Conservation (phyloP, 768 basidiomycete species). For the Goffeauzyma gilvescens region DNA sequence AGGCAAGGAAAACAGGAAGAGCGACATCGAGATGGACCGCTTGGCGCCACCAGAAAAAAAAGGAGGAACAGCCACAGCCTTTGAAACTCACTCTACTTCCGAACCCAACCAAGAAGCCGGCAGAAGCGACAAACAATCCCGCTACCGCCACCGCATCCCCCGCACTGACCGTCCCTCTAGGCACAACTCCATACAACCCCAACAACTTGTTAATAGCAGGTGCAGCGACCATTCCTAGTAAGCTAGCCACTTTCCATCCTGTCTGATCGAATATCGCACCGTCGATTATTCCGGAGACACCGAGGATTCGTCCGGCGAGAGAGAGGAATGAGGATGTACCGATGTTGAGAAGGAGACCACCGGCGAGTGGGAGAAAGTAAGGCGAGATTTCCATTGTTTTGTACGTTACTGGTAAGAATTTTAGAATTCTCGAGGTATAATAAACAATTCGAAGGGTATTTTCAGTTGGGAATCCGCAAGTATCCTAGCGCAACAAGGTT, state of each 20-base stretch:
- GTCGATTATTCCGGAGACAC: slow-evolving; percentile 29
- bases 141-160: neutral
- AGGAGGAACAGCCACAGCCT: neutral
- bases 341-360: slow-evolving; percentile 27
- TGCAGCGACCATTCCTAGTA: slow-evolving; percentile 14
- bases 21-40: too few relatives aligned
- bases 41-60: neutral
- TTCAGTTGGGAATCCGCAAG: too few relatives aligned
- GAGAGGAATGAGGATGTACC: slow-evolving; percentile 25
- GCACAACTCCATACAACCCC: slow-evolving; percentile 1
- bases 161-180: slow-evolving; percentile 6
- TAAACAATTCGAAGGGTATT: too few relatives aligned
- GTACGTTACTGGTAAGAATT: too few relatives aligned
- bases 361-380: slow-evolving; percentile 27
- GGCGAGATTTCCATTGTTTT: too few relatives aligned
- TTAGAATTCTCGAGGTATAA: too few relatives aligned
- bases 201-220: slow-evolving; percentile 9
- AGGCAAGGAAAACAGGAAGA: too few relatives aligned
- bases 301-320: slow-evolving; percentile 27
- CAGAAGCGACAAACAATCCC: slow-evolving; percentile 11
- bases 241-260: slow-evolving; percentile 17
- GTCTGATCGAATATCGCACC: slow-evolving; percentile 15
- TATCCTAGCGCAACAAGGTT: too few relatives aligned
- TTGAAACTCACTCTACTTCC: slow-evolving; percentile 29
- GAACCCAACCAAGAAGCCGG: slow-evolving; percentile 28